Conservation (phyloP, 768 basidiomycete genomes). For the Termitomyces heimii region DNA sequence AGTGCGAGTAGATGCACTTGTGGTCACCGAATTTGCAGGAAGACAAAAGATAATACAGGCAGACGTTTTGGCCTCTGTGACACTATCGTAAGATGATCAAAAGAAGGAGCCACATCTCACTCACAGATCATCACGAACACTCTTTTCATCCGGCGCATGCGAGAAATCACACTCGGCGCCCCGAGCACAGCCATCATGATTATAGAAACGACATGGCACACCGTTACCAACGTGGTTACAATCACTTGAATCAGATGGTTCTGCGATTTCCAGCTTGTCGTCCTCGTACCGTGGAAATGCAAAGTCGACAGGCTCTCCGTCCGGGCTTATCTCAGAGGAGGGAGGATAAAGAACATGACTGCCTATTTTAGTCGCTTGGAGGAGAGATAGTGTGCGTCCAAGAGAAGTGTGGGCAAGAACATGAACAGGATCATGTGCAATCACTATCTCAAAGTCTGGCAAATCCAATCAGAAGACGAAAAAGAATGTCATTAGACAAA, state of each 20-base stretch:
- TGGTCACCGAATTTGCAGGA: conserved; percentile 30
- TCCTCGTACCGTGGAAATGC: conserved; percentile 28
- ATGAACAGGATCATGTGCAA: conserved; percentile 23
- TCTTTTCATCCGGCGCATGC: conserved; percentile 51
- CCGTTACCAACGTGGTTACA: conserved; percentile 46
- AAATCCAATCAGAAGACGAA: not conserved
- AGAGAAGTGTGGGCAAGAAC: conserved; percentile 22
- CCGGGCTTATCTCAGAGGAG: not conserved
- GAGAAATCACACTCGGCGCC: conserved; percentile 38
- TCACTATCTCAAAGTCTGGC: conserved; percentile 30
- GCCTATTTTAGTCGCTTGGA: conserved; percentile 10
- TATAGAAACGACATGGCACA: conserved; percentile 51
- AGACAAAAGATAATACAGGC: conserved; percentile 32
- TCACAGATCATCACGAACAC: conserved; percentile 49
- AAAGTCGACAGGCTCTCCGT: conserved; percentile 23
- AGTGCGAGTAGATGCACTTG: conserved; percentile 36
- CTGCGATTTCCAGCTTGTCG: conserved; percentile 29
- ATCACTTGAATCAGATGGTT: conserved; percentile 49
- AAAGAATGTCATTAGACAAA: not conserved
- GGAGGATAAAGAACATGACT: conserved; percentile 7
- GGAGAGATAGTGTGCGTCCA: conserved; percentile 9
- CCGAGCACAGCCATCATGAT: conserved; percentile 42
- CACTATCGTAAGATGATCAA: not conserved
- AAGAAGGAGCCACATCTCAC: conserved; percentile 13
- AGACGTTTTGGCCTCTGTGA: conserved; percentile 48